These are phyloP conservation scores for Coemansia sp. DNA, from an alignment of 192 early-diverging fungal genomes.

Conservation along the genomic window DNA sequence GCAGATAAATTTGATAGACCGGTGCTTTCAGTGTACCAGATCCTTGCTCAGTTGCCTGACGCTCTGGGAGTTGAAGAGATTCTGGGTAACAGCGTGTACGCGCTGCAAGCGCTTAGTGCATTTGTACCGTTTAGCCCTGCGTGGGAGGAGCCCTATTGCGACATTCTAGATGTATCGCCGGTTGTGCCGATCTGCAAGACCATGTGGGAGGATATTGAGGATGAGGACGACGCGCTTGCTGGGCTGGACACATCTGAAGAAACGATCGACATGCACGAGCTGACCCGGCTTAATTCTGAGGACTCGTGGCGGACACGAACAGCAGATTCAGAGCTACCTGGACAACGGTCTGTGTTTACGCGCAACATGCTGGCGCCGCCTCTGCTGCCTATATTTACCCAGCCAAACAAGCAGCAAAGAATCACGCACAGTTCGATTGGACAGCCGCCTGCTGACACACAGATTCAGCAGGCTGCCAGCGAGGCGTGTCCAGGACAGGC, in stretches of 20 bases:
- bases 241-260: background rate
- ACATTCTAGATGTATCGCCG: constrained; percentile 42
- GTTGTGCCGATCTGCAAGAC: constrained; percentile 52
- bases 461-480: constrained; percentile 32
- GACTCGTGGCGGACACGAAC: constrained; percentile 5
- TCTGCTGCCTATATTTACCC: constrained; percentile 48
- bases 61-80: constrained; percentile 30
- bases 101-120: constrained; percentile 30
- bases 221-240: background rate
- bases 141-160: constrained; percentile 45
- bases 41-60: constrained; percentile 28
- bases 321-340: constrained; percentile 20
- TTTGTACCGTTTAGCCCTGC: constrained; percentile 31
- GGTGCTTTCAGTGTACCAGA: constrained; percentile 35
- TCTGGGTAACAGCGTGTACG: constrained; percentile 38
- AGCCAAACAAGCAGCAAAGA: constrained; percentile 38
- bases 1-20: constrained; percentile 19
- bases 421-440: constrained; percentile 21
- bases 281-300: constrained; percentile 21
- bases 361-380: constrained; percentile 47
- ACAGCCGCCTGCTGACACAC: constrained; percentile 39
- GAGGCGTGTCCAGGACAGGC: constrained; percentile 49
- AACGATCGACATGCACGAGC: constrained; percentile 19
- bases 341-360: constrained; percentile 36
- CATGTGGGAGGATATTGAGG: constrained; percentile 40